Conservation (phyloP, 371 early-diverging fungal species). For the Actinomortierella wolfii region DNA sequence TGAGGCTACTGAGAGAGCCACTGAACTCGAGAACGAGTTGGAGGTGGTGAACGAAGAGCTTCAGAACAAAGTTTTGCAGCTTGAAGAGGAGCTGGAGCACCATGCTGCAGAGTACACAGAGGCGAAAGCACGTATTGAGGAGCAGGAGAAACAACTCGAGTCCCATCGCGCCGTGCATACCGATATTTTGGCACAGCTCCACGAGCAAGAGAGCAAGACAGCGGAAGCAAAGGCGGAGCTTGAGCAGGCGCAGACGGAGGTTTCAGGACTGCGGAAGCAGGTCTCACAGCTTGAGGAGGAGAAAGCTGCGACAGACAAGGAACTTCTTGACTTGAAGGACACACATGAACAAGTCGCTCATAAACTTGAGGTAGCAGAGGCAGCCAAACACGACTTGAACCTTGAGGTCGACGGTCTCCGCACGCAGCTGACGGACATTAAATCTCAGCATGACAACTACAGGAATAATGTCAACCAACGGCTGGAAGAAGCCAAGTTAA, state of each 20-base stretch:
- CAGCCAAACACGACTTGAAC: conserved; percentile 20
- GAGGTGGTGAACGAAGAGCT: conserved; percentile 35
- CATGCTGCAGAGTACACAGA: conserved; percentile 19
- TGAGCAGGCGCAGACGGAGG: conserved; percentile 10
- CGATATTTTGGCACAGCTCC: conserved; percentile 33
- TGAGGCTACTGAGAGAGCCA: conserved; percentile 19
- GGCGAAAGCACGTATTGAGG: conserved; percentile 19
- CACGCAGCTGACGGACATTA: conserved; percentile 28
- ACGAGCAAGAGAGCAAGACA: conserved; percentile 33
- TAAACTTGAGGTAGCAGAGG: conserved; percentile 6
- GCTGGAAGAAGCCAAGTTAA: conserved; percentile 53
- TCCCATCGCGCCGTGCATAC: conserved; percentile 35
- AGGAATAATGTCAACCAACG: conserved; percentile 50
- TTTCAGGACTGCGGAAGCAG: conserved; percentile 19
- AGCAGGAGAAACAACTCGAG: conserved; percentile 35
- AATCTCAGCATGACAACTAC: conserved; percentile 36
- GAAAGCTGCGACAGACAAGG: conserved; percentile 46
- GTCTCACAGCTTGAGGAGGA: conserved; percentile 24
- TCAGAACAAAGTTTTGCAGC: conserved; percentile 36
- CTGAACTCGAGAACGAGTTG: conserved; percentile 31
- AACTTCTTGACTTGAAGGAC: not conserved
- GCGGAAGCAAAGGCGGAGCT: conserved; percentile 10
- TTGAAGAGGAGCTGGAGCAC: conserved; percentile 33
- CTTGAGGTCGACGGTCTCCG: conserved; percentile 20
- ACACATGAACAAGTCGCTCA: conserved; percentile 5